phyloP scores from a whole-genome alignment of 257 asterid genomes.

The Nicotiana obtusifolia region DNA sequence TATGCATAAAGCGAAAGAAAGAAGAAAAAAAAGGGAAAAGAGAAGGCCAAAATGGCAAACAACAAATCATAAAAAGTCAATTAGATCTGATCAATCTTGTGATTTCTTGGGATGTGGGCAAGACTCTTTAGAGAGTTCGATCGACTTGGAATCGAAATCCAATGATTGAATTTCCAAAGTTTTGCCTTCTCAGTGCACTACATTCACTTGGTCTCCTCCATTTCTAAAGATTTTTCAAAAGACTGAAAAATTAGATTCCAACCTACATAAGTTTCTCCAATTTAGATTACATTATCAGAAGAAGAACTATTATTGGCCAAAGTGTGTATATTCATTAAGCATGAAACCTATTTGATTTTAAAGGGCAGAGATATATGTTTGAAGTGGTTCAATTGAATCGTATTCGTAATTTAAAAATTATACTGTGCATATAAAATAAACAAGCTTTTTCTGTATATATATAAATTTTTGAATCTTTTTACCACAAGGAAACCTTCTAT shows the following conservation, averaged over 20 bases:
- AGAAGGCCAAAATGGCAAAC: constrained; percentile 61
- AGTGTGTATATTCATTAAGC: background rate
- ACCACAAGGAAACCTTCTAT: background rate
- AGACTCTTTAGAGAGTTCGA: constrained; percentile 10
- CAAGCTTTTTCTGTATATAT: background rate
- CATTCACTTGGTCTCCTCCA: constrained; percentile 22
- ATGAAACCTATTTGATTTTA: background rate
- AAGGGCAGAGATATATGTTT: background rate
- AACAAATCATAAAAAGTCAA: constrained; percentile 56
- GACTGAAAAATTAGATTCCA: background rate
- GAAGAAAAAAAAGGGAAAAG: constrained; percentile 11
- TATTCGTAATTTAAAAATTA: background rate
- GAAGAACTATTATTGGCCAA: background rate
- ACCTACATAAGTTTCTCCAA: background rate
- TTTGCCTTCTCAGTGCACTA: constrained; percentile 34
- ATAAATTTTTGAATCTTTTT: background rate
- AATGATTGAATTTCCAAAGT: constrained; percentile 53
- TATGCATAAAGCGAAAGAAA: constrained; percentile 9
- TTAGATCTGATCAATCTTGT: constrained; percentile 40
- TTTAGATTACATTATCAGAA: background rate
- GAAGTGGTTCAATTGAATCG: background rate
- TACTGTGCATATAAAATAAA: background rate
- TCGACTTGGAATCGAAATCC: constrained; percentile 59
- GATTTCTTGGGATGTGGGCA: constrained; percentile 50
- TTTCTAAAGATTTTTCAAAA: constrained; percentile 14